Evolutionary conservation across 179 eudicot genomes (phyloP).

Genomic region (Dionaea muscipula): DNA sequence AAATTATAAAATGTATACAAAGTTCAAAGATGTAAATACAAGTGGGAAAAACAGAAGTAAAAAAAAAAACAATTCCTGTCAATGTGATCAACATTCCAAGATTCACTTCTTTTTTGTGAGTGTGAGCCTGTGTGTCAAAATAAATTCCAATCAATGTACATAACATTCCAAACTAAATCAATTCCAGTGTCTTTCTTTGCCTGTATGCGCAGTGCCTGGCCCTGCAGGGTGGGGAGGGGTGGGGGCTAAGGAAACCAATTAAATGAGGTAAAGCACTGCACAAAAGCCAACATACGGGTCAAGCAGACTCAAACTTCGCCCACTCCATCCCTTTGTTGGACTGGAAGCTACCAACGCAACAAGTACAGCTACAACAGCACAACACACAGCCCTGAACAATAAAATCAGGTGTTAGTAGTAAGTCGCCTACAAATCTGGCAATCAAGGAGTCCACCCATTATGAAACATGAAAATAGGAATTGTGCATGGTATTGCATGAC

Average conservation of each 20-base stretch:
- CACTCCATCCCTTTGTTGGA: slow-evolving; percentile 99
- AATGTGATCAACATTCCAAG: no score
- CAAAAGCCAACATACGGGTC: slow-evolving; percentile 63
- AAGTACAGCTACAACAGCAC: slow-evolving; percentile 69
- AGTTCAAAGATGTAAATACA: no score
- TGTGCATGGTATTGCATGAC: background rate
- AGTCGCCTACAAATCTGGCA: slow-evolving; percentile 8
- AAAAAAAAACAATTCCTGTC: no score
- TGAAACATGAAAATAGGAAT: background rate
- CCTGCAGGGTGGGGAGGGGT: background rate
- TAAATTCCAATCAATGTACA: no score
- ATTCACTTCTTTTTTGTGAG: no score
- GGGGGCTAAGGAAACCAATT: background rate
- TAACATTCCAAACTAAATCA: no score
- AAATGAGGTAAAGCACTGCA: background rate
- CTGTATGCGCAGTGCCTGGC: no score
- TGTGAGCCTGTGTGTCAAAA: no score
- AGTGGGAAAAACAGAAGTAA: no score
- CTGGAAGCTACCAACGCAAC: slow-evolving; percentile 90
- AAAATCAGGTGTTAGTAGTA: slow-evolving; percentile 4
- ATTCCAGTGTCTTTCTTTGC: no score
- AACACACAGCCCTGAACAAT: slow-evolving; percentile 59
- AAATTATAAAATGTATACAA: no score
- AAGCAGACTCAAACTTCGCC: slow-evolving; percentile 90
- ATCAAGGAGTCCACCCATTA: background rate